Evolutionary conservation across 2,329 filamentous ascomycete species (phyloP).

Genomic region (Colletotrichum plurivorum): DNA sequence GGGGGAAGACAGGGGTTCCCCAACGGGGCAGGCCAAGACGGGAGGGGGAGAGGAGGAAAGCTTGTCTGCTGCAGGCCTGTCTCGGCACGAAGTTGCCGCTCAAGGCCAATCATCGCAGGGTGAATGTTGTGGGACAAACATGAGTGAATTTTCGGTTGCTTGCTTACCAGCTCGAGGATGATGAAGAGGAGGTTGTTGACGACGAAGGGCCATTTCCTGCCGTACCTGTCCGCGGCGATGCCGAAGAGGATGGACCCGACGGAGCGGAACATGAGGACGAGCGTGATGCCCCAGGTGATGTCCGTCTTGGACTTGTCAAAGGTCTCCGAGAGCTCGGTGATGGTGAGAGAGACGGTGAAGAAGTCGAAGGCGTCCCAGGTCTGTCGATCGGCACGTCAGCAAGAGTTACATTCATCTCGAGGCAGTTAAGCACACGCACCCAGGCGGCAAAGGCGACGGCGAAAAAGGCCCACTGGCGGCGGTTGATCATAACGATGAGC

Average conservation of each 20-base stretch:
- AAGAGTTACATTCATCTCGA: too few species aligned
- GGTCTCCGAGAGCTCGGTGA: slow-evolving; percentile 65
- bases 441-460: slow-evolving; percentile 69
- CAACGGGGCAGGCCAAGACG: slow-evolving; percentile 35
- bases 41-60: slow-evolving; percentile 28
- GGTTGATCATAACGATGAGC: slow-evolving; percentile 63
- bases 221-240: slow-evolving; percentile 69
- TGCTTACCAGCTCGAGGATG: slow-evolving; percentile 75
- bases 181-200: slow-evolving; percentile 82
- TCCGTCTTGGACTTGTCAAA: slow-evolving; percentile 69
- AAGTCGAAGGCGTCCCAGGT: slow-evolving; percentile 78
- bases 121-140: slow-evolving; percentile 13
- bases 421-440: too few species aligned
- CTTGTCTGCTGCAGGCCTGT: slow-evolving; percentile 27
- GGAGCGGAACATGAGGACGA: slow-evolving; percentile 73
- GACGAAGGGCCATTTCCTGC: slow-evolving; percentile 80
- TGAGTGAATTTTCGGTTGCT: slow-evolving; percentile 43
- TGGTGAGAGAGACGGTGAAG: slow-evolving; percentile 74
- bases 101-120: not conserved
- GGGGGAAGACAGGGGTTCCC: slow-evolving; percentile 33
- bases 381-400: slow-evolving; percentile 48
- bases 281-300: slow-evolving; percentile 75
- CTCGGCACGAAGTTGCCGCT: slow-evolving; percentile 30
- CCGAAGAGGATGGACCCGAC: slow-evolving; percentile 69
- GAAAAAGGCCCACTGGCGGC: slow-evolving; percentile 70